Base-by-base conservation (phyloP, 1,284 basidiomycete genomes). In the Trametes polyzona region DNA sequence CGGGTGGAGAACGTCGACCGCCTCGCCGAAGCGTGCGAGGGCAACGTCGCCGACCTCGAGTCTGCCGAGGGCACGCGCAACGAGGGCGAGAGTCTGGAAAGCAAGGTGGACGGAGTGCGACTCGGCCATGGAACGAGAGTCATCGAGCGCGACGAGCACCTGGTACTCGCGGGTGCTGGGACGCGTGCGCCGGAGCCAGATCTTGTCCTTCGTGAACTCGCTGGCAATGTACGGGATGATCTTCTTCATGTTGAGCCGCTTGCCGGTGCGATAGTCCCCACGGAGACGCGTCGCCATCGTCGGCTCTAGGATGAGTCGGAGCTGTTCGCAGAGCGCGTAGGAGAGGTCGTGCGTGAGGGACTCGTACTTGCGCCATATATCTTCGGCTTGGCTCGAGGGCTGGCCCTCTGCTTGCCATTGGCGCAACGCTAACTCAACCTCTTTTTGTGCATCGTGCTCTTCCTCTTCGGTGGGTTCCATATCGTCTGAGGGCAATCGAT, bases 161-260 rank as follows among this genome's bases (percentile, higher is more conserved):
- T 99, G 97, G 73, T 99, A 99, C 72, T 98, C 96, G 49, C 97
- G 86, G 68, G 93, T 87, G 67, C 92, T 94, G 0, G 97, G 96
- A 58, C 93, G 88, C 4, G 96, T 98, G 27, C 97, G 85, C 26
- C 97, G 88, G 30, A 99, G 80, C 97, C 97, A 99, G 67, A 99
- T 99, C 78, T 97, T 97, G 82, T 99, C 97, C 74, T 99, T 99
- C 55, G 96, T 98, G 78, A 95, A 99, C 76, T 99, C 97, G 73
- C 92, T 95, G 9, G 97, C 97, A 65, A 99, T 96, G 79, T 98
- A 99, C 2, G 94, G 89, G 55, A 99, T 95, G 72, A 99, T 96
- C 79, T 97, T 97, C 73, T 96, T 95, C 96, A 99, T 98, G 75
- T 99, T 99, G 43, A 99, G 84, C 23, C 97, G 84, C 76, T 99